These are phyloP conservation scores for Kuraishia floccosa DNA, from an alignment of 805 yeast genomes.

Conservation along the genomic window DNA sequence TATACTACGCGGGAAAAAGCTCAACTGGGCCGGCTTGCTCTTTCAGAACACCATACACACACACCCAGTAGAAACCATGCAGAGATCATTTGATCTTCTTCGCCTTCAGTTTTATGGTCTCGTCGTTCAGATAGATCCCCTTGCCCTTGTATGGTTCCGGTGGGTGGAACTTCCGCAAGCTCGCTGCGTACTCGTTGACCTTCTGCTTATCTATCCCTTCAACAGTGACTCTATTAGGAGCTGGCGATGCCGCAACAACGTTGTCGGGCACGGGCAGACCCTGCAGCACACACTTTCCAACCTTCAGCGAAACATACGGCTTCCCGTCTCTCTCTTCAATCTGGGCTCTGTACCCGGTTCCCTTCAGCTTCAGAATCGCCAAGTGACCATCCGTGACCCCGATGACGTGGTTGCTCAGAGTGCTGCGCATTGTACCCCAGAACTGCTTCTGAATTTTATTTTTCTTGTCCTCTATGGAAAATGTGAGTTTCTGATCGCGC, in stretches of 20 bases:
- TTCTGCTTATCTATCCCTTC: slow-evolving; percentile 87
- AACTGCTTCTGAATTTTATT: slow-evolving; percentile 67
- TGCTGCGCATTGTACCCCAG: slow-evolving; percentile 92
- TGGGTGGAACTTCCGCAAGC: slow-evolving; percentile 74
- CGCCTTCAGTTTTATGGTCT: slow-evolving; percentile 82
- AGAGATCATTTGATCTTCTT: slow-evolving; percentile 73
- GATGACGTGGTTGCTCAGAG: slow-evolving; percentile 61
- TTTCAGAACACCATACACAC: background rate
- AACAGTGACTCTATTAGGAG: slow-evolving; percentile 74
- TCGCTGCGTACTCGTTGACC: slow-evolving; percentile 81
- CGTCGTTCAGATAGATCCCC: slow-evolving; percentile 87
- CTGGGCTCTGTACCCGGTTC: slow-evolving; percentile 92
- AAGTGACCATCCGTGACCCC: slow-evolving; percentile 95
- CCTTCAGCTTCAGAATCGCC: slow-evolving; percentile 78
- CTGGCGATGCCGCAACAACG: slow-evolving; percentile 63
- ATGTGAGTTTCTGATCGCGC: slow-evolving; percentile 27
- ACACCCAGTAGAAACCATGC: background rate
- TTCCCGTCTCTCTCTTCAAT: slow-evolving; percentile 46
- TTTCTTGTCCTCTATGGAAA: slow-evolving; percentile 44
- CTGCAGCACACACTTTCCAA: slow-evolving; percentile 80
- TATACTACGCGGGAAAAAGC: background rate
- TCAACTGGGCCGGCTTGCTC: too few species aligned
- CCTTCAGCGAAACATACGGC: slow-evolving; percentile 61
- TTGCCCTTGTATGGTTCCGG: slow-evolving; percentile 99
- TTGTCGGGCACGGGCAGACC: slow-evolving; percentile 71